Evolutionary conservation across 306 rosid genomes (phyloP).

Genomic region (Inga laurina): DNA sequence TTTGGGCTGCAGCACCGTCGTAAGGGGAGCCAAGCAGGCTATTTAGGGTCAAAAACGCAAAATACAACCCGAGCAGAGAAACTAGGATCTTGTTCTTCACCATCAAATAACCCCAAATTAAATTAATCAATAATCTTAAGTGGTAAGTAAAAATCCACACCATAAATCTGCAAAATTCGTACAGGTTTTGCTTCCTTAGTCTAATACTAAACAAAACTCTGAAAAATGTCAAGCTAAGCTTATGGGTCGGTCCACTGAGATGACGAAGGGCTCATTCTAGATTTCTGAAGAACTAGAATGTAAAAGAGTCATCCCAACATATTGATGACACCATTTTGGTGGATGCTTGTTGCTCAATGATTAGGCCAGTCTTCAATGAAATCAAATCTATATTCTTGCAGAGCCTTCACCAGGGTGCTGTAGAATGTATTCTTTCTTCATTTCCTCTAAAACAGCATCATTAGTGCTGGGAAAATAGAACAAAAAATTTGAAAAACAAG

Average conservation of each 20-base stretch:
- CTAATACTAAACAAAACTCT: neutral
- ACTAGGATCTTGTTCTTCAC: neutral
- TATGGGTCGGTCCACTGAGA: neutral
- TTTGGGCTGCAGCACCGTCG: neutral
- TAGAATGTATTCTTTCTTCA: slow-evolving; percentile 75
- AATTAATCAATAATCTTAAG: neutral
- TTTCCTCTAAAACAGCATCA: slow-evolving; percentile 75
- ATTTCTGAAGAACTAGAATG: neutral
- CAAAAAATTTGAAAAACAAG: neutral
- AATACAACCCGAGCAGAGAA: neutral
- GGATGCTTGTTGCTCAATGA: neutral
- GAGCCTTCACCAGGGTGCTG: slow-evolving; percentile 47
- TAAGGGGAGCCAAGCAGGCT: neutral
- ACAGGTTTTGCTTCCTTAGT: slow-evolving; percentile 21
- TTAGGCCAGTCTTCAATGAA: neutral
- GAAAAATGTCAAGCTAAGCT: neutral
- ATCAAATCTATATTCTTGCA: slow-evolving; percentile 42
- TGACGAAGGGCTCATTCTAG: neutral
- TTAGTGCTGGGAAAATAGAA: slow-evolving; percentile 58
- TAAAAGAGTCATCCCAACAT: neutral
- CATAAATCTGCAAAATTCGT: neutral
- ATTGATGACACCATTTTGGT: slow-evolving; percentile 6
- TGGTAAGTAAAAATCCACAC: neutral
- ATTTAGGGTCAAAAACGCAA: neutral
- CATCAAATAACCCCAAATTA: neutral